Evolutionary conservation across 768 basidiomycete species (phyloP), one percentile per base, ranked within the genome.

Genomic region (Albatrellus ellisii): DNA sequence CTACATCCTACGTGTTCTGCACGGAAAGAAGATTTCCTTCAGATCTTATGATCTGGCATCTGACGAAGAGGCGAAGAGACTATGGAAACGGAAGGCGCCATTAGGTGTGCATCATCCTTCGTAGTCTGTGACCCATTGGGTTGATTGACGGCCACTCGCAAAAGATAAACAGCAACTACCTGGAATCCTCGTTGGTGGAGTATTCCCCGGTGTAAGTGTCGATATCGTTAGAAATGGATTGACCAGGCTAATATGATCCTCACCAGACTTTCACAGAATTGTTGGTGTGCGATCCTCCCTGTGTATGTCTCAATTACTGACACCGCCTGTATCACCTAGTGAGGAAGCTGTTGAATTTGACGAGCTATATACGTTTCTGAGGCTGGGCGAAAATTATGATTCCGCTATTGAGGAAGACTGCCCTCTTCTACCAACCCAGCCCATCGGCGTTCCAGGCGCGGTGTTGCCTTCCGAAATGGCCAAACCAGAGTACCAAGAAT

Each of bases 31-130:
- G 65, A 82, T 89, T 39, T 68, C 75, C 6, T 90, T 79, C 61
- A 77, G 65, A 1, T 79, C 82, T 8, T 90, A 86, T 54, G 87
- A 90, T 59, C 69, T 90, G 28, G 87, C 87, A 22, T 85, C 81
- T 4, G 85, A 90, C 54, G 79, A 81, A 53, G 71, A 76, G 15
- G 85, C 87, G 12, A 89, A 88, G 57, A 60, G 61, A 43, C 59
- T 87, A 18, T 90, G 87, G 87, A 80, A 69, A 58, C 69, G 88
- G 50, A 90, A 79, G 56, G 83, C 80, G 1, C 87, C 87, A 27
- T 52, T 56, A 52, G 74, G 84, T 79, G 37, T 46, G 60, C 52
- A 11, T 41, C 40, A 42, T 26, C 36, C n/a, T n/a, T n/a, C n/a
- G n/a, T n/a, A n/a, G n/a, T n/a, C n/a, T n/a, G n/a, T n/a, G 28